Evolutionary conservation across 1,284 basidiomycete species (phyloP).

Genomic region (Moesziomyces sp.): DNA sequence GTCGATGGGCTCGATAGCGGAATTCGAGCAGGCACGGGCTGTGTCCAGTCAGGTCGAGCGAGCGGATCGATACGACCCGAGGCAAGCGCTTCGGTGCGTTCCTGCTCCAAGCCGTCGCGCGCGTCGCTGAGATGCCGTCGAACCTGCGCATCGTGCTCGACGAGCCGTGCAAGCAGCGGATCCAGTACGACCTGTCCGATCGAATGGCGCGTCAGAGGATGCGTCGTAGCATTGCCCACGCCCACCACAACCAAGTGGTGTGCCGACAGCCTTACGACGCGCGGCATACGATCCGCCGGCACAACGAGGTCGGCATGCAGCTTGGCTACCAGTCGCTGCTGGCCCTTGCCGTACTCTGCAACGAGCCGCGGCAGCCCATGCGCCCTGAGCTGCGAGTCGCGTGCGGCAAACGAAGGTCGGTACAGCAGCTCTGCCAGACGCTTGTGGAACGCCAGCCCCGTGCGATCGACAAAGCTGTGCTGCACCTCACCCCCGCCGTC

Average conservation of each 20-base stretch:
- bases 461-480: conserved; percentile 13
- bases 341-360: conserved; percentile 44
- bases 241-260: conserved; percentile 28
- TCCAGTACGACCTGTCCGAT: conserved; percentile 42
- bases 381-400: background rate
- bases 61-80: background rate
- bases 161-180: conserved; percentile 8
- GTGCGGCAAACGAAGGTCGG: conserved; percentile 14
- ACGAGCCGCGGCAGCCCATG: conserved; percentile 13
- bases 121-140: conserved; percentile 1
- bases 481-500: background rate
- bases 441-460: conserved; percentile 27
- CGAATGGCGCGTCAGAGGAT: conserved; percentile 36
- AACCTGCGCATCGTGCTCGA: conserved; percentile 2
- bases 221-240: conserved; percentile 37
- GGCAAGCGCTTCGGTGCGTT: conserved; percentile 1
- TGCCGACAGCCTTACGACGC: conserved; percentile 2
- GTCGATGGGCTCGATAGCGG: background rate
- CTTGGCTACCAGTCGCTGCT: conserved; percentile 17
- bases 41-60: conserved; percentile 4
- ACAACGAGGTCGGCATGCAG: conserved; percentile 10
- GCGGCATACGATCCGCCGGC: conserved; percentile 13
- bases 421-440: conserved; percentile 24
- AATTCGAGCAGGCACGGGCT: background rate
- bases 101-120: conserved; percentile 9